Base-by-base conservation (phyloP, 140 eudicot species). In the Anethum foeniculum region DNA sequence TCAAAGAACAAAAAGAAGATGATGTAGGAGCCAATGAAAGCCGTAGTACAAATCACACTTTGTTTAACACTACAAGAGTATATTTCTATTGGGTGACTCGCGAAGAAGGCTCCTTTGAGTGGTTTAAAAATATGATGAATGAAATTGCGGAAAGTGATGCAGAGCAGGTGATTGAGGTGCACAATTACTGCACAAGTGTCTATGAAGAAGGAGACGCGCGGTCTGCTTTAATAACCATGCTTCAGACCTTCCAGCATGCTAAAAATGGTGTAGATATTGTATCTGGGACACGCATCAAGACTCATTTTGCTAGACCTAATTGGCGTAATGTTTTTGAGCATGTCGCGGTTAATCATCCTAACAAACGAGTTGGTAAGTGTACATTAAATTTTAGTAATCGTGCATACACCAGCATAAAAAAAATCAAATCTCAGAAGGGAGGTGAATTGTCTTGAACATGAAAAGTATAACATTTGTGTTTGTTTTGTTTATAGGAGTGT, bases 171-270 rank as follows among this genome's bases (percentile, higher is more conserved):
- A 94, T 94, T 78, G 97, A 94, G 89, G 78, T 82, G 92, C 77
- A 94, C 97, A 3, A 94, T 97, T 69, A 96, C 80, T 82, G 92
- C 77, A 94, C 98, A 3, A 94, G 98, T 64, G 97, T 94, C 21
- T 94, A 94, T n/a, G 97, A 94, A 83, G 98, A 94, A 92, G 98
- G 98, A 1, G 98, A 94, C 65, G 98, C 98, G 1, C 88, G 98
- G 51, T 94, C 97, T 41, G 98, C 97, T 72, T 92, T 94, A 71
- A 92, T 94, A 82, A 92, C 98, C 62, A 92, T 94, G 98, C 94
- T 94, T 69, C 96, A 92, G 81, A 93, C 98, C 72, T 96, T 94
- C 41, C 92, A 94, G 79, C 96, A 94, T 88, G 97, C 97, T 52
- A 94, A 94, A 82, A 92, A 94, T 41, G 98, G 98, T 3, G 97